Evolutionary conservation across 148 eudicot genomes (phyloP), one percentile per base, ranked within the genome.

Genomic region (Silene conica): DNA sequence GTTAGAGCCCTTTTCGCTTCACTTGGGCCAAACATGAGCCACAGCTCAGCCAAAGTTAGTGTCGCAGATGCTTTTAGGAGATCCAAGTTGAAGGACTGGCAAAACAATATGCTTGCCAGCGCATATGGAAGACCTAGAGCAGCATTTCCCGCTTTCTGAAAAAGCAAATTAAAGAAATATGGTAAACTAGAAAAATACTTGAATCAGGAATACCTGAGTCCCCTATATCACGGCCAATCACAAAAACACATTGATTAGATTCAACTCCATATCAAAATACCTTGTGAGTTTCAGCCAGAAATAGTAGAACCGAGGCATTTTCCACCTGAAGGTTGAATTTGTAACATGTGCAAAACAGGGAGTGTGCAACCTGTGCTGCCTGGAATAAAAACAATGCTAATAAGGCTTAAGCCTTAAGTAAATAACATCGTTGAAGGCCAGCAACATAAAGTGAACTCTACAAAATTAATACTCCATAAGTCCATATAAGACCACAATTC

Each of bases 1-100:
- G 77, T 74, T 73, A 83, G 80, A 34, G 97, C 97, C 70, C 91
- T 81, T 77, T 86, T 85, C 58, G 94, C 88, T 81, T 96, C 96
- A 78, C 76, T 83, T 78, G 92, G 76, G 82, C 99, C 99, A 80
- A 89, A 89, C 46, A 86, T 87, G 64, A 92, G 92, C 97, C 97
- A 96, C 65, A 96, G 71, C 76, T 92, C 96, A 38, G 96, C 96
- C 64, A 96, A 73, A 9, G 93, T 88, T 69, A 96, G 83, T 6
- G 94, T 87, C 45, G 94, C 99, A 19, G 97, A 90, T 55, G 99
- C 99, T 87, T 89, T 96, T 45, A 96, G 96, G 84, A 96, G 99
- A 82, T 96, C 97, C 89, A 90, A 81, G 76, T 96, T 90, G 72
- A 92, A 90, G 50, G 97, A 86, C 78, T 96, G 96, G 80, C 97